Conservation (phyloP, 768 basidiomycete genomes). For the Suillus occidentalis region DNA sequence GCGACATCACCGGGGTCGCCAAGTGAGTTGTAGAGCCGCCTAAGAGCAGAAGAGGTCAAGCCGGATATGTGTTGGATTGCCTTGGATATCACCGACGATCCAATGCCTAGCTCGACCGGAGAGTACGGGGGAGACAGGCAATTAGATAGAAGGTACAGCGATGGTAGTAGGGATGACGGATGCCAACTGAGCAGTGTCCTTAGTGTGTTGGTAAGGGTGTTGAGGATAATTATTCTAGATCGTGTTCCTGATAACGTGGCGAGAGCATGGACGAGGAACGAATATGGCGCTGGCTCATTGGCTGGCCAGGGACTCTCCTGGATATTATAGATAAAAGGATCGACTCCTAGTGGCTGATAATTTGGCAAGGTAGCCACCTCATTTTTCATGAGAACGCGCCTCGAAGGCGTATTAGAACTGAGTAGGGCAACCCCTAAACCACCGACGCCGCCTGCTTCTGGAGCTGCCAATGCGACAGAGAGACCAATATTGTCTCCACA, state of each 20-base stretch:
- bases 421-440: neutral
- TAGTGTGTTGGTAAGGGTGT: slow-evolving; percentile 72
- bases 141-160: slow-evolving; percentile 82
- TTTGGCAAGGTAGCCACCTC: slow-evolving; percentile 21
- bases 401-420: slow-evolving; percentile 4
- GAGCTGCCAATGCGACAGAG: neutral
- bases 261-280: slow-evolving; percentile 68
- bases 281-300: slow-evolving; percentile 54
- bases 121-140: slow-evolving; percentile 75
- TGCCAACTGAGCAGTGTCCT: slow-evolving; percentile 66
- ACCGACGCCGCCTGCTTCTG: neutral
- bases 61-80: slow-evolving; percentile 76
- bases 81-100: slow-evolving; percentile 64
- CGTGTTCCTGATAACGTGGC: slow-evolving; percentile 61
- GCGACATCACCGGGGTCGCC: slow-evolving; percentile 92
- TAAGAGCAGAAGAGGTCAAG: slow-evolving; percentile 54
- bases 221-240: slow-evolving; percentile 69
- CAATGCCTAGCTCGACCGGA: slow-evolving; percentile 68
- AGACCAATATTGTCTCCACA: neutral
- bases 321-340: slow-evolving; percentile 48
- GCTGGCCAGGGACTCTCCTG: slow-evolving; percentile 43
- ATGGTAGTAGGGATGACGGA: slow-evolving; percentile 67
- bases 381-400: slow-evolving; percentile 21
- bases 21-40: slow-evolving; percentile 63
- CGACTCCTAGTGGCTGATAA: slow-evolving; percentile 38